Percentiles rank a stretch among this genome's conserved stretches.
Conservation (phyloP, 2,329 filamentous ascomycete genomes). For the Sporothrix dimorphospora region DNA sequence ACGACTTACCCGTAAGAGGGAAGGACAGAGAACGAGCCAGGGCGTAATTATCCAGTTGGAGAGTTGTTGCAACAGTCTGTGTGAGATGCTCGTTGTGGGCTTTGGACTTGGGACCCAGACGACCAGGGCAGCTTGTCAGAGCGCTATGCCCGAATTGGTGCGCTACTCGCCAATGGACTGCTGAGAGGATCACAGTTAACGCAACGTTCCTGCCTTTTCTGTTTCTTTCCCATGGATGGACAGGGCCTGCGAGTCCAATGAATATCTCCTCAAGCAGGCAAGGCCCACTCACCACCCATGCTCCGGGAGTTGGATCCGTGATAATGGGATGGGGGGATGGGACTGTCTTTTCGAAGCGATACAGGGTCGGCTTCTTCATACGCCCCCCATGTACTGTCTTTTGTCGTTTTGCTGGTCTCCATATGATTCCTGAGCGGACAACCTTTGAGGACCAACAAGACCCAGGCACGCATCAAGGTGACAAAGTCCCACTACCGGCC, state of each 20-base stretch:
- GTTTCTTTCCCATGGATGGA: slow-evolving; percentile 3
- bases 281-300: slow-evolving; percentile 26
- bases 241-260: not conserved
- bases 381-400: slow-evolving; percentile 2
- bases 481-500: not conserved
- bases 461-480: not conserved
- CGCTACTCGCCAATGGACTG: slow-evolving; percentile 25
- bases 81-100: not conserved
- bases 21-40: not conserved
- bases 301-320: slow-evolving; percentile 33
- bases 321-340: slow-evolving; percentile 27
- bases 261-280: slow-evolving; percentile 6
- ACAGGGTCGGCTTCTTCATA: slow-evolving; percentile 6
- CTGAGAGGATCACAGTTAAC: not conserved
- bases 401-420: not conserved
- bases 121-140: not conserved
- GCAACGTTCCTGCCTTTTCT: not conserved
- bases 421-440: not conserved
- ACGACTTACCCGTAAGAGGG: slow-evolving; percentile 1
- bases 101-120: not conserved
- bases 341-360: slow-evolving; percentile 3
- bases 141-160: slow-evolving; percentile 27
- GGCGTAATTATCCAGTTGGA: slow-evolving; percentile 3
- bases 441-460: not conserved
- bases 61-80: not conserved